These are phyloP conservation scores for Saitozyma podzolica DNA, from an alignment of 768 basidiomycete species.

Conservation along the genomic window DNA sequence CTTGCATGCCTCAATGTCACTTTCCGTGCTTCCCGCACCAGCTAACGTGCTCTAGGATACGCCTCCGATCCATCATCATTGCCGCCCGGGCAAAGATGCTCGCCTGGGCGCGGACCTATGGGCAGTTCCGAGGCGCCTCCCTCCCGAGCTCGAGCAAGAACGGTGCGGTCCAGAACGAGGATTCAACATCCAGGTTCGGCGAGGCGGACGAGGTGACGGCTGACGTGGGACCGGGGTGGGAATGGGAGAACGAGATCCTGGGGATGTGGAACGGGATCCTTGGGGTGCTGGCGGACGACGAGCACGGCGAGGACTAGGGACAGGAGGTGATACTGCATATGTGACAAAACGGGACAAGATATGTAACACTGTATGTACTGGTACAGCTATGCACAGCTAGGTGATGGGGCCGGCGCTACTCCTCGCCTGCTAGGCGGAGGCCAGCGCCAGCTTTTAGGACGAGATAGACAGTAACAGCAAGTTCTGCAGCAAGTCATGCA, in stretches of 20 bases:
- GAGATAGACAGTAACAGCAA: no score
- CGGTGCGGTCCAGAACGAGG: neutral
- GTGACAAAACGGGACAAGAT: no score
- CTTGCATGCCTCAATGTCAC: neutral
- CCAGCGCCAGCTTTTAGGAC: no score
- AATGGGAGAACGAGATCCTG: conserved; percentile 28
- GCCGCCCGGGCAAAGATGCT: conserved; percentile 23
- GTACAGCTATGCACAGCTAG: no score
- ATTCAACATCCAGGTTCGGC: no score
- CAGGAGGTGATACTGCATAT: no score
- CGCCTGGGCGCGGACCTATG: conserved; percentile 37
- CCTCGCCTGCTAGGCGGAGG: no score
- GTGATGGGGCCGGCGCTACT: no score
- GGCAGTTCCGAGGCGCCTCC: conserved; percentile 13
- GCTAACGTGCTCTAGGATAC: conserved; percentile 16
- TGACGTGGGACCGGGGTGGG: conserved; percentile 5
- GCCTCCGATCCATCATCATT: conserved; percentile 34
- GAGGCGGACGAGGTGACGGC: neutral
- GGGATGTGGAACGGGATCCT: conserved; percentile 26
- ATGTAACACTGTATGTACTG: no score
- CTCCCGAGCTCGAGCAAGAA: neutral
- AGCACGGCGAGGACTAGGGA: neutral
- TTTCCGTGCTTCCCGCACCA: neutral
- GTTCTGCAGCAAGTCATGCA: no score
- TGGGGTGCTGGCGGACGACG: conserved; percentile 18